A percentile compares a stretch with the other conserved stretches of the same genome.
Conservation (phyloP, 495 filamentous ascomycete genomes). For the Neurospora tetrasperma region DNA sequence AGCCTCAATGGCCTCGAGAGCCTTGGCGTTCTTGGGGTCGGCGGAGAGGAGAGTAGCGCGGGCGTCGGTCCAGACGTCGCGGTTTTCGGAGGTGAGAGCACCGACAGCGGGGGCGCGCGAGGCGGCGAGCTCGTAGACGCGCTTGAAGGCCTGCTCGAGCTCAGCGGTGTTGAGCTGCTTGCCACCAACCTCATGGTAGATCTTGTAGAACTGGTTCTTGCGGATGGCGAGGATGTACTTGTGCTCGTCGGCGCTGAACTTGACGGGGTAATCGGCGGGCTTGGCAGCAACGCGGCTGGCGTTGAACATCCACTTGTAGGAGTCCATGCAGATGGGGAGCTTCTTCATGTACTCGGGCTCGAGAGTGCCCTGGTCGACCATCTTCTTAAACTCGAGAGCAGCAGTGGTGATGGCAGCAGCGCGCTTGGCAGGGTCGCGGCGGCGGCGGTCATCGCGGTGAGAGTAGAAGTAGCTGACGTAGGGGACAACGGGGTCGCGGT, state of each 20-base stretch:
- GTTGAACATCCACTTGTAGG: constrained; percentile 99
- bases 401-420: constrained; percentile 83
- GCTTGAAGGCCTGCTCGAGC: constrained; percentile 77
- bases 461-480: constrained; percentile 99
- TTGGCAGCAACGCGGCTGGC: constrained; percentile 76
- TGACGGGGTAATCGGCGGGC: constrained; percentile 71
- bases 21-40: constrained; percentile 61
- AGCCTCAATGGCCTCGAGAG: constrained; percentile 76
- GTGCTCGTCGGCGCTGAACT: constrained; percentile 63
- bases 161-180: constrained; percentile 76
- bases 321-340: constrained; percentile 91
- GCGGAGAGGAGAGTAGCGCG: constrained; percentile 66
- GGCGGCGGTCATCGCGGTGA: constrained; percentile 82
- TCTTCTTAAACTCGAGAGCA: constrained; percentile 83
- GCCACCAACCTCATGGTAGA: constrained; percentile 64
- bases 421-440: constrained; percentile 81
- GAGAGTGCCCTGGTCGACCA: constrained; percentile 71
- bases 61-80: constrained; percentile 84
- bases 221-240: constrained; percentile 81
- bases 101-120: constrained; percentile 66
- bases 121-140: constrained; percentile 67
- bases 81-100: constrained; percentile 80
- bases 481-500: constrained; percentile 92
- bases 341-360: constrained; percentile 98
- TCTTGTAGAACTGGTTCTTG: constrained; percentile 95